phyloP scores from a whole-genome alignment of 108 stramenopile species.

The Aurantiochytrium sp. region DNA sequence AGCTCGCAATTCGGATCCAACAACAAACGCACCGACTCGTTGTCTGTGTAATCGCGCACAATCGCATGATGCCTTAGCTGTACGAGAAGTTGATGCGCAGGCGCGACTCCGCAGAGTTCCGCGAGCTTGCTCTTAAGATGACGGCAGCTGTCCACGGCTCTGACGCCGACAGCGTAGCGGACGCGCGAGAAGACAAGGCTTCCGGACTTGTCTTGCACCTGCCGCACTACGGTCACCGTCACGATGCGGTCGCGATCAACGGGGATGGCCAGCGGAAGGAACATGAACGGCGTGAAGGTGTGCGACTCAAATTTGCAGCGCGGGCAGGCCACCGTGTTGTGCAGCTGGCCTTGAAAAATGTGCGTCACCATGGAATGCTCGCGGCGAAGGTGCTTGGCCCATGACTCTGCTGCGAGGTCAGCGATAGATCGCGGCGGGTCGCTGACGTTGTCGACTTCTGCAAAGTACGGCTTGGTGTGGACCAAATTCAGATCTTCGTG shows the following conservation, averaged over 20 bases:
- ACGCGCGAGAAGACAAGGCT: neutral
- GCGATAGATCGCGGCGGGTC: slow-evolving; percentile 61
- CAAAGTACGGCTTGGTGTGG: slow-evolving; percentile 80
- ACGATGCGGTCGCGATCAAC: neutral
- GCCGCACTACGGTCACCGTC: neutral
- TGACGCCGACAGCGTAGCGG: neutral
- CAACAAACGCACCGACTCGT: neutral
- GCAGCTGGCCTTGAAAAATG: slow-evolving; percentile 85
- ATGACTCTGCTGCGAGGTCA: slow-evolving; percentile 79
- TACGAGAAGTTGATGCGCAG: neutral
- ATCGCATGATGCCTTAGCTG: neutral
- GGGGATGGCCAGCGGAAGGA: neutral
- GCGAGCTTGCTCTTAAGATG: neutral
- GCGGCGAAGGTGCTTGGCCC: slow-evolving; percentile 72
- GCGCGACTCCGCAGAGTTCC: neutral
- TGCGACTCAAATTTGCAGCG: neutral
- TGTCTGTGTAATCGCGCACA: neutral
- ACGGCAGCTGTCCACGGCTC: neutral
- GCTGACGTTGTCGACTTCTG: slow-evolving; percentile 46
- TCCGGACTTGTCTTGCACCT: too few species aligned
- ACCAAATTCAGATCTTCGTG: slow-evolving; percentile 97
- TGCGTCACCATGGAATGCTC: slow-evolving; percentile 75
- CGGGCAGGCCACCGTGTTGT: slow-evolving; percentile 69
- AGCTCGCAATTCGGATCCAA: neutral
- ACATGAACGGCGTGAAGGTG: neutral